Evolutionary conservation across 345 rosid genomes (phyloP), one percentile per base, ranked within the genome.

Genomic region (Gossypium longicalyx): DNA sequence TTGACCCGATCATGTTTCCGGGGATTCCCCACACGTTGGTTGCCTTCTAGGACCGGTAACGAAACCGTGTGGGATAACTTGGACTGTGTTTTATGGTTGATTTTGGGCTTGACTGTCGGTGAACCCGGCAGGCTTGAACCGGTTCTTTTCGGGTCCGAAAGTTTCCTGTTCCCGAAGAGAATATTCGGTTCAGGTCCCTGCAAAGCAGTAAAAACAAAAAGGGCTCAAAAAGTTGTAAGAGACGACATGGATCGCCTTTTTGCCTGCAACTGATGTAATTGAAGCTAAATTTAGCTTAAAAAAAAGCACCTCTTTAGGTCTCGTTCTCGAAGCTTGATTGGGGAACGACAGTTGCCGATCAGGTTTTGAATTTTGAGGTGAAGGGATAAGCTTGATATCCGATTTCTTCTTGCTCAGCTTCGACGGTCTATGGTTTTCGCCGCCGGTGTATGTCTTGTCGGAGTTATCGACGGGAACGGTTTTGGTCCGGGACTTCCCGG

Each of bases 391-490:
- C 20, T 43, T 52, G 34, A 3, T 48, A 20, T 73, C 49, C 34
- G 66, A 58, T 43, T 53, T 79, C 76, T 41, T 34, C 78, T 70
- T 77, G 9, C 59, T 71, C 62, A 68, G 75, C 74, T 72, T 79
- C 4, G 74, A 66, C 48, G 52, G 53, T 7, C 49, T 25, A 1
- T 12, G 8, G 8, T 9, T 61, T 15, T 54, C 71, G 27, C 53
- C n/a, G n/a, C 56, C 52, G 3, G 43, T 22, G 0, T 9, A 43
- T 34, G 19, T 59, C 44, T 68, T 77, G 16, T 80, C 79, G 49
- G 71, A 8, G 63, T 75, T 13, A 17, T 80, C 81, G 41, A 82
- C 51, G n/a, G 89, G 89, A 7, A 87, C 85, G 58, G 90, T 88
- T 76, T 82, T 84, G 71, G 78, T 44, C 68, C 79, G 78, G 7